These are phyloP conservation scores for Lyophyllum shimeji DNA, from an alignment of 768 basidiomycete species.

Conservation along the genomic window DNA sequence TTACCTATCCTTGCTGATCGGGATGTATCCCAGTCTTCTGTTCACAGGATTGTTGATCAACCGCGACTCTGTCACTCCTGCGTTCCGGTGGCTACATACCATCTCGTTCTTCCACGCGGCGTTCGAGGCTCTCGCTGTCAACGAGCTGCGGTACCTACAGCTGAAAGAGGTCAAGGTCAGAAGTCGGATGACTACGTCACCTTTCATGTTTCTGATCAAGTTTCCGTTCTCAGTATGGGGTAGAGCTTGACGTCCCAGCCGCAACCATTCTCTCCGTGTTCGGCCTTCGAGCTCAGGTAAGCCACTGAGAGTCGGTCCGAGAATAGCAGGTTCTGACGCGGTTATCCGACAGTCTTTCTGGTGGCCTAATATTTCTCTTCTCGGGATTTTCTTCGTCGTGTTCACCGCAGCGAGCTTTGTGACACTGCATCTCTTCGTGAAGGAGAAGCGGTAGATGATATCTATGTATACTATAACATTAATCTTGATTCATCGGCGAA, in stretches of 20 bases:
- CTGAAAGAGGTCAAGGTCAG: conserved; percentile 87
- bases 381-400: conserved; percentile 82
- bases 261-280: conserved; percentile 95
- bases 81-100: conserved; percentile 84
- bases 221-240: conserved; percentile 69
- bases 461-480: conserved; percentile 3
- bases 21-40: conserved; percentile 58
- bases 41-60: conserved; percentile 97
- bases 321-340: conserved; percentile 1
- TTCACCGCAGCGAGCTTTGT: conserved; percentile 80
- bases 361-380: conserved; percentile 93
- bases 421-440: conserved; percentile 84
- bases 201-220: not conserved
- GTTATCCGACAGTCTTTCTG: conserved; percentile 71
- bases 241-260: conserved; percentile 94
- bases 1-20: conserved; percentile 4
- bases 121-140: conserved; percentile 96
- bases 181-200: not conserved
- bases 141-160: conserved; percentile 92
- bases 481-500: not conserved
- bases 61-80: conserved; percentile 74
- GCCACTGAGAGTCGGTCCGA: conserved; percentile 12
- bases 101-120: conserved; percentile 98
- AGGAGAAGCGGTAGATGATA: conserved; percentile 59
- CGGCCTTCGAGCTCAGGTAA: conserved; percentile 83